A percentile compares a stretch with the other conserved stretches of the same genome.
These are phyloP conservation scores for Peterozyma xylosa DNA, from an alignment of 805 yeast genomes.

Conservation along the genomic window DNA sequence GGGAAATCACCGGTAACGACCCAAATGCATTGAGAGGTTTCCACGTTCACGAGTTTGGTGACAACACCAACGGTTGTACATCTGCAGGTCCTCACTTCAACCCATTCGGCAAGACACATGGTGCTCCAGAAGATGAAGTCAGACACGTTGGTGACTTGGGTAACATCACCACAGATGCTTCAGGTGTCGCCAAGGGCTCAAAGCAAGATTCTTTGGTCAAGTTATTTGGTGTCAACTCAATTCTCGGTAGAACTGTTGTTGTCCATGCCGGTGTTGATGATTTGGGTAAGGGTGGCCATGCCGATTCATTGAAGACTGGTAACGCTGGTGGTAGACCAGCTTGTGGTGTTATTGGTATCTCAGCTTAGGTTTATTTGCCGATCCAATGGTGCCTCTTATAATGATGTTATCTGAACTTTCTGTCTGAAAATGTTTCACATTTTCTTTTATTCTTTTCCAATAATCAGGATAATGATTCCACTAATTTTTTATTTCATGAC, in stretches of 20 bases:
- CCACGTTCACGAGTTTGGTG: slow-evolving; percentile 98
- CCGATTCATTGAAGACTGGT: slow-evolving; percentile 91
- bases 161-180: slow-evolving; percentile 79
- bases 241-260: slow-evolving; percentile 93
- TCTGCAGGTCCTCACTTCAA: slow-evolving; percentile 98
- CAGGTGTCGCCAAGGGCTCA: slow-evolving; percentile 88
- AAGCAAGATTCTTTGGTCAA: slow-evolving; percentile 71
- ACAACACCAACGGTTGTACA: slow-evolving; percentile 98
- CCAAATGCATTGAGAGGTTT: slow-evolving; percentile 89
- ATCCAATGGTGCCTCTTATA: no score
- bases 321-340: slow-evolving; percentile 98
- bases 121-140: slow-evolving; percentile 76
- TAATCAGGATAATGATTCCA: no score
- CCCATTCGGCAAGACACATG: slow-evolving; percentile 84
- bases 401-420: no score
- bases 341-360: slow-evolving; percentile 92
- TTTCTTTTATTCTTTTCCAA: no score
- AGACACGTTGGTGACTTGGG: slow-evolving; percentile 97
- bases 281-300: slow-evolving; percentile 88
- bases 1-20: slow-evolving; percentile 86
- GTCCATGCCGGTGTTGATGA: slow-evolving; percentile 91
- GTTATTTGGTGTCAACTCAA: slow-evolving; percentile 79
- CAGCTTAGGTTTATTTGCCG: slow-evolving; percentile 27
- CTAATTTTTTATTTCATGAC: no score
- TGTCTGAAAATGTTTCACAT: no score